A percentile compares a stretch with the other conserved stretches of the same genome.
Evolutionary conservation across 805 yeast species (phyloP).

Genomic region (Hanseniaspora taiwanica): DNA sequence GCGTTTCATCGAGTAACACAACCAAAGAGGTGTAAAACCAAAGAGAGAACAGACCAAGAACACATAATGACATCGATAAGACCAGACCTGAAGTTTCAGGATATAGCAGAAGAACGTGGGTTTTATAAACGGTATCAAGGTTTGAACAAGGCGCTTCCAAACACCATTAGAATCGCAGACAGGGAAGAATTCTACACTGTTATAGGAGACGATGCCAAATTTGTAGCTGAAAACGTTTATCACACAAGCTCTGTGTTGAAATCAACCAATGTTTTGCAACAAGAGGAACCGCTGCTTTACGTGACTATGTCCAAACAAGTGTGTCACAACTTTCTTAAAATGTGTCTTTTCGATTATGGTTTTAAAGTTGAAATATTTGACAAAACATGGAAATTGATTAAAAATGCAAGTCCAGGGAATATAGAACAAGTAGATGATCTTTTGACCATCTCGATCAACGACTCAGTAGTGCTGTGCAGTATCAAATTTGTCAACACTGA

Average conservation of each 20-base stretch:
- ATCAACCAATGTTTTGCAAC: constrained; percentile 33
- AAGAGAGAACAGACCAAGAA: background rate
- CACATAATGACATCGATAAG: constrained; percentile 25
- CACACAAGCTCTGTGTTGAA: constrained; percentile 76
- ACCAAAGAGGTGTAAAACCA: background rate
- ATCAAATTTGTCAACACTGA: constrained; percentile 23
- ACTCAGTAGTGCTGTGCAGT: constrained; percentile 40
- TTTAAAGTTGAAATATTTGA: constrained; percentile 72
- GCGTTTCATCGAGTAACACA: too few relatives aligned
- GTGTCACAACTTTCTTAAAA: constrained; percentile 47
- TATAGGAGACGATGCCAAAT: constrained; percentile 61
- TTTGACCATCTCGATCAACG: constrained; percentile 33
- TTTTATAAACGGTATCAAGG: constrained; percentile 36
- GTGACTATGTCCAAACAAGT: constrained; percentile 72
- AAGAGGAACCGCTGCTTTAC: constrained; percentile 26
- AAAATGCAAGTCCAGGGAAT: constrained; percentile 83
- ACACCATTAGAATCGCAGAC: constrained; percentile 62
- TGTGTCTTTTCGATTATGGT: constrained; percentile 56
- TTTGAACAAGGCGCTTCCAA: constrained; percentile 35
- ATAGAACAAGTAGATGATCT: constrained; percentile 64
- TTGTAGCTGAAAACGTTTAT: constrained; percentile 72
- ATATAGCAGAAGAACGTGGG: constrained; percentile 34
- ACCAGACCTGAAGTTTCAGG: constrained; percentile 47
- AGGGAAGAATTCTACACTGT: constrained; percentile 71
- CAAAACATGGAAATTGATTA: constrained; percentile 42